A percentile compares a stretch with the other conserved stretches of the same genome.
phyloP scores from a whole-genome alignment of 108 stramenopile species.

The Fragilaria crotonensis region DNA sequence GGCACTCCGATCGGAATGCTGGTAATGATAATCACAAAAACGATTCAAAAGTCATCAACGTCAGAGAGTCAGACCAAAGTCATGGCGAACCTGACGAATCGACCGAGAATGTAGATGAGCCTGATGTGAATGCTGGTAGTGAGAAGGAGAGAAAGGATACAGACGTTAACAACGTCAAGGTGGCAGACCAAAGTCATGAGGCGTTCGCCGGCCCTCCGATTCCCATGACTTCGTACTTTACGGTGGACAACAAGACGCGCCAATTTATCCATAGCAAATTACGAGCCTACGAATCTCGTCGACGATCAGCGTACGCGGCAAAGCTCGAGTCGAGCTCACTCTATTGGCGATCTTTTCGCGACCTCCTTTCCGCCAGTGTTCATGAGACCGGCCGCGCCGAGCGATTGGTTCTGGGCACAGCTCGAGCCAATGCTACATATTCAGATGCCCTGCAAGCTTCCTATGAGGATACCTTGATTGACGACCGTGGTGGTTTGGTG shows the following conservation, averaged over 20 bases:
- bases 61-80: too few relatives aligned
- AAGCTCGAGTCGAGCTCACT: conserved; percentile 59
- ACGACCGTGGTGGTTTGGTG: conserved; percentile 50
- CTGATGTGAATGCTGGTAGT: background rate
- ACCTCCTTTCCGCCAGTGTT: conserved; percentile 41
- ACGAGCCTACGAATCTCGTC: conserved; percentile 54
- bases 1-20: too few relatives aligned
- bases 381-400: conserved; percentile 64
- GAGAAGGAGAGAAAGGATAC: background rate
- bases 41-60: too few relatives aligned
- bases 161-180: background rate
- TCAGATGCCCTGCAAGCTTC: conserved; percentile 37
- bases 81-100: background rate
- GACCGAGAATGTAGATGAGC: background rate
- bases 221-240: background rate
- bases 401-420: conserved; percentile 49
- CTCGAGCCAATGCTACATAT: conserved; percentile 38
- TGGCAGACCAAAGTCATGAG: background rate
- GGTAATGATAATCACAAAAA: too few relatives aligned
- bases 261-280: conserved; percentile 29
- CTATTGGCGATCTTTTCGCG: conserved; percentile 75
- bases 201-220: too few relatives aligned
- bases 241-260: background rate
- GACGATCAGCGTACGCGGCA: conserved; percentile 52
- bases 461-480: conserved; percentile 46